Base-by-base conservation (phyloP, 106 monocot species). In the Chionographis japonica region DNA sequence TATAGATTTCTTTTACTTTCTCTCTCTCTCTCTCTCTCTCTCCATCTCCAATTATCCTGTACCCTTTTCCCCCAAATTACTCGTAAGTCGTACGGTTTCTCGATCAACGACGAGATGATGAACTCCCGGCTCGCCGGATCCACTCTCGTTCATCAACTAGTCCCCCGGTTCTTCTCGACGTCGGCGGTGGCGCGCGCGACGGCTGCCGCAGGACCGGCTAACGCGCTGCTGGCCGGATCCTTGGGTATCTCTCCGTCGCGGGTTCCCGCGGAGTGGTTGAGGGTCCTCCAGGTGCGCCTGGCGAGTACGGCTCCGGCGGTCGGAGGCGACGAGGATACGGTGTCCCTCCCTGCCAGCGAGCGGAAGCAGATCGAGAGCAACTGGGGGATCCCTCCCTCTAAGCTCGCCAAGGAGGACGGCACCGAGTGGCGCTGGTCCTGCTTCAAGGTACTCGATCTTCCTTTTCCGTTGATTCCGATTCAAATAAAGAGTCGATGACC, bases 351-450 rank as follows among this genome's bases (percentile, higher is more conserved):
- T 10, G 3, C 71, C 20, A 13, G 19, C 52, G 37, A 50, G 40
- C 17, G 18, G 54, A 63, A 69, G 71, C 38, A 9, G 43, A 40
- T 72, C 59, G 38, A 17, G 41, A 77, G 86, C 67, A 85, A 89
- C 54, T 89, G 89, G 89, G 83, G 89, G 58, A 37, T 85, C 37
- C 4, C 68, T 17, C 71, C 68, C 17, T 6, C 66, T 12, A 83
- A 72, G 80, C 52, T 85, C 41, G 52, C 16, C 56, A 85, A 77
- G 64, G 74, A 69, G 65, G 89, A 89, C 59, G 85, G 85, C 39
- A 74, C 82, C 11, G 64, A 74, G 39, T 89, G 89, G 85, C 73
- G 60, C 42, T 85, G 89, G 89, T 60, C 72, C 3, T 80, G 76
- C 61, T 89, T 89, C 49, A 79, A 71, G 79, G 89, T 89, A 56